Evolutionary conservation across 1,284 basidiomycete species (phyloP), one percentile per base, ranked within the genome.

Genomic region (Cystobasidium pallidum): DNA sequence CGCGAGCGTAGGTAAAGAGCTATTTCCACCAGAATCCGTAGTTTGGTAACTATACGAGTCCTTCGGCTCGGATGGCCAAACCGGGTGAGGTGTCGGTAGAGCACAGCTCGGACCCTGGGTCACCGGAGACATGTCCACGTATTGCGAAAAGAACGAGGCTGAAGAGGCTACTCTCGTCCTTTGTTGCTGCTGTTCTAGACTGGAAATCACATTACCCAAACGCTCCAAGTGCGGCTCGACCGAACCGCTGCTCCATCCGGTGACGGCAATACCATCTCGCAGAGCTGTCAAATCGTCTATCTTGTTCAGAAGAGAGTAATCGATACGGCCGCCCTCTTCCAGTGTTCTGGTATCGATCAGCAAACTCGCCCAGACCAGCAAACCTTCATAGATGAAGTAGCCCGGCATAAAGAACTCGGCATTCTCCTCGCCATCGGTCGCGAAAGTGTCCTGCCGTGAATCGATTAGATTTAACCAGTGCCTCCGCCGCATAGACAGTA

Each of bases 371-470:
- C 68, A 71, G 15, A 58, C 47, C 10, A 71, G 59, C 24, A 71
- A 28, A 30, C 68, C 68, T 32, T 71, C 68, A 28, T 62, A 64
- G 28, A 63, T 49, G 51, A 71, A 64, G 30, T 63, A 63, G 6
- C 68, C 68, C 19, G 45, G 43, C 7, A 59, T 19, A 41, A 62
- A 54, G 62, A 64, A 64, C 24, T 64, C 62, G 17, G 62, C 62
- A 19, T 51, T 64, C 17, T 41, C 62, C 2, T 19, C 45, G 7
- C 45, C 62, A 19, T 64, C 39, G 21, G 62, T 26, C 19, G 24
- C n/a, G 45, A 64, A 64, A 17, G 47, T 51, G 6, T 64, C 45
- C 62, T 64, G 62, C 24, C 15, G 28, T 1, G 6, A 49, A 19
- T 10, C 15, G 13, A 52, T n/a, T n/a, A n/a, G n/a, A n/a, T n/a